Evolutionary conservation across 2,329 filamentous ascomycete genomes (phyloP), one percentile per base, ranked within the genome.

Genomic region (Diplodia seriata): DNA sequence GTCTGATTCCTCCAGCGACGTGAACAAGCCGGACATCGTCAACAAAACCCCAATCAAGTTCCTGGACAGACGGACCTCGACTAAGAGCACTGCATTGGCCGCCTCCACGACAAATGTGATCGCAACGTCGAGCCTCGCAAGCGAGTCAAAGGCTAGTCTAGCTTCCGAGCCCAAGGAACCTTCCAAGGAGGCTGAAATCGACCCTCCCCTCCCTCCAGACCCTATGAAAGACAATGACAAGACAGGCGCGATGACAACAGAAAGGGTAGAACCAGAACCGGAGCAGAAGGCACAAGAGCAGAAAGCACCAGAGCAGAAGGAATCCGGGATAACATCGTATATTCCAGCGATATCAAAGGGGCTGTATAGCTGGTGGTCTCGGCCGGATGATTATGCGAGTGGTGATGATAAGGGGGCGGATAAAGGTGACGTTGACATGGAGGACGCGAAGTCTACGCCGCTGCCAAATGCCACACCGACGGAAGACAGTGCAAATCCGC

Each of bases 281-380:
- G 70, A 71, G 47, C 69, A 68, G 11, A 71, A 73, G 56, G 70
- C 73, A 33, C 43, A 47, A 20, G 43, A 47, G n/a, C n/a, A 47
- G 18, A n/a, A 47, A 14, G 43, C 43, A 20, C n/a, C 43, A 2
- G 43, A 71, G 36, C 69, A 68, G 11, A 71, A 73, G 54, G 71
- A 73, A 36, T 66, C 53, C 20, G 66, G 57, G 49, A 51, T 56
- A 47, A 38, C 40, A 20, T 64, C 49, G 11, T 70, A 70, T 29
- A 71, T 72, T 64, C 53, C 64, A 8, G 59, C 64, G 38, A 23
- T 62, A n/a, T n/a, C 47, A 2, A 76, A 72, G 68, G 75, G 76
- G 14, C 84, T 82, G 82, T 79, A 80, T 49, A 80, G 81, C 26
- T 85, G 82, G 82, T 85, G 83, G 83, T 84, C 82, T 15, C 73